Evolutionary conservation across 257 asterid genomes (phyloP).

Genomic region (Solanum etuberosum): DNA sequence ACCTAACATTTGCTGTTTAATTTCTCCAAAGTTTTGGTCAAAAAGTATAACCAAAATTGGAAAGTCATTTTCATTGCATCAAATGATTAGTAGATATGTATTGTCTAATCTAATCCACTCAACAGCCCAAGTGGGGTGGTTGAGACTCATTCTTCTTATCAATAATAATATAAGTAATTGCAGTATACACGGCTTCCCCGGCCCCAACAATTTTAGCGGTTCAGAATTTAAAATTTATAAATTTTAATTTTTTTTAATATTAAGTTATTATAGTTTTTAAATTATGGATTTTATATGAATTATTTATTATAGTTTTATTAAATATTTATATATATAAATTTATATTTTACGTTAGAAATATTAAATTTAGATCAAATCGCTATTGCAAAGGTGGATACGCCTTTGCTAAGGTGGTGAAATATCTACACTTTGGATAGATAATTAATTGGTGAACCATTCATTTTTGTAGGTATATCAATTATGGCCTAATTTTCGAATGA

Average conservation of each 20-base stretch:
- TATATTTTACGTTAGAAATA: neutral
- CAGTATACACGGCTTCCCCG: neutral
- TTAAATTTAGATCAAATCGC: neutral
- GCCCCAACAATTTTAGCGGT: neutral
- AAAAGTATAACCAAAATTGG: neutral
- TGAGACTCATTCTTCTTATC: neutral
- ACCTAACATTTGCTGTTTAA: neutral
- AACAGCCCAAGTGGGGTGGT: neutral
- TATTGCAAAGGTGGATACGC: neutral
- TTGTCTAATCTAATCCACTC: neutral
- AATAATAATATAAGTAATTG: neutral
- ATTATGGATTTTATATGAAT: neutral
- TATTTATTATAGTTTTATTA: neutral
- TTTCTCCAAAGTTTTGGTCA: neutral
- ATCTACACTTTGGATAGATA: neutral
- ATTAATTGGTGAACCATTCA: neutral
- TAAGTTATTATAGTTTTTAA: neutral
- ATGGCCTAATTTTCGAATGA: neutral
- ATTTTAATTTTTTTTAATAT: neutral
- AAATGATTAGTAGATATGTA: neutral
- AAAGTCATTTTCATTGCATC: neutral
- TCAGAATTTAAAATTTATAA: neutral
- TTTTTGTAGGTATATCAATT: neutral
- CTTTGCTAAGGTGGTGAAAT: neutral
- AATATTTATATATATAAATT: neutral